Conservation (phyloP, 2,329 filamentous ascomycete species). For the Fusarium musae region DNA sequence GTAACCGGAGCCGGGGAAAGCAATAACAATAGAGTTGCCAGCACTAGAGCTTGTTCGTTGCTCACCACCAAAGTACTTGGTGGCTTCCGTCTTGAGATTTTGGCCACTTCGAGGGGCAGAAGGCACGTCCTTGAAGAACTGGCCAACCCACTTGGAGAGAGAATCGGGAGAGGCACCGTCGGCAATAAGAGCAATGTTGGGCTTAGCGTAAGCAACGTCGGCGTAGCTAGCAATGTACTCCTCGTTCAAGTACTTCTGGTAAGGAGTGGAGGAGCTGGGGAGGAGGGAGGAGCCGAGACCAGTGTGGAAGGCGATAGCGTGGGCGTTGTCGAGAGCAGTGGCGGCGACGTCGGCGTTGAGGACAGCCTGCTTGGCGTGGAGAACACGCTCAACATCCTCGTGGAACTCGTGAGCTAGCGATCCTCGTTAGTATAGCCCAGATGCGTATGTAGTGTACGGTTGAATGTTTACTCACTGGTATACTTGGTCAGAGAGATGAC, state of each 20-base stretch:
- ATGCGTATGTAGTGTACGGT: conserved; percentile 6
- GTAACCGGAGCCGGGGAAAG: conserved; percentile 89
- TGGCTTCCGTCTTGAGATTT: conserved; percentile 67
- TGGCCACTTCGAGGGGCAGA: conserved; percentile 63
- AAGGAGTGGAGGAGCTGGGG: conserved; percentile 76
- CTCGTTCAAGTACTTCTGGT: conserved; percentile 83
- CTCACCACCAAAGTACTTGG: conserved; percentile 95
- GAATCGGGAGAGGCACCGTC: conserved; percentile 83
- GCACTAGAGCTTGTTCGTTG: conserved; percentile 82
- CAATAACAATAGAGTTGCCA: conserved; percentile 88
- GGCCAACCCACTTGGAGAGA: conserved; percentile 87
- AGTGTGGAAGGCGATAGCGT: conserved; percentile 89
- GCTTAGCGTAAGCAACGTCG: conserved; percentile 82
- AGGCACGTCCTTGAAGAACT: conserved; percentile 86
- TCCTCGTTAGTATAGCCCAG: conserved; percentile 22
- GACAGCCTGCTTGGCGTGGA: conserved; percentile 81
- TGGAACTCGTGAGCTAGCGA: conserved; percentile 83
- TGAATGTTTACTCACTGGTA: conserved; percentile 64
- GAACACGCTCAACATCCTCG: conserved; percentile 83
- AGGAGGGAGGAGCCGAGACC: conserved; percentile 85
- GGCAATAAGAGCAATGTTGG: conserved; percentile 90
- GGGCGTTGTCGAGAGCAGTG: conserved; percentile 86
- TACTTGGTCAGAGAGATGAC: conserved; percentile 90
- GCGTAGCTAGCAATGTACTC: conserved; percentile 80
- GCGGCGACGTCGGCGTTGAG: conserved; percentile 70